Evolutionary conservation across 768 basidiomycete species (phyloP), one percentile per base, ranked within the genome.

Genomic region (Rhizopogon vulgaris): DNA sequence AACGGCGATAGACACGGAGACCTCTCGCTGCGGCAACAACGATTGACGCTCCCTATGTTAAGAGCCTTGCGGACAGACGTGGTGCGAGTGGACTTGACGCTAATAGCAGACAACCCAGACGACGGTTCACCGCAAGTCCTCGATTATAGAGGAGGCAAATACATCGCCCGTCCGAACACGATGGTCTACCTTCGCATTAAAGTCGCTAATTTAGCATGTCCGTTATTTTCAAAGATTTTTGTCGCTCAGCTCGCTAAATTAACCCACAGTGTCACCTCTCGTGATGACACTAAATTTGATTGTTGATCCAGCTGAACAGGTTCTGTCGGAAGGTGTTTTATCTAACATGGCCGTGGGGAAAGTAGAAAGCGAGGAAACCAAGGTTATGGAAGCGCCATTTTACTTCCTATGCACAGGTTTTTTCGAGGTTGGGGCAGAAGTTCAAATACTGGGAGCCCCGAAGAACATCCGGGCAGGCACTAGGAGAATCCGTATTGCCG

Each of bases 11-110:
- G 95, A 17, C 72, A 74, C 3, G 95, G 95, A 4, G 78, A 82
- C 52, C 70, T 98, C 34, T 86, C 84, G 7, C 72, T 98, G 30
- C 77, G 94, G 51, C 77, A 80, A 41, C 89, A 94, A 55, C 73
- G 84, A 14, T 77, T 98, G 71, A 84, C 90, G 3, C 62, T 80
- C 43, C 80, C 79, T 0, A 93, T 96, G 87, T 71, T 96, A 14
- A 83, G 90, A 48, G 78, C 80, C 22, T 68, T 96, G 38, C 84
- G 84, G 25, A 78, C 79, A 34, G 85, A 93, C 58, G 73, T 78
- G 6, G 79, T 84, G 10, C 74, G 73, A 6, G 72, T 95, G 25
- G 66, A 76, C 4, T 61, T 95, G 56, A 73, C 73, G 0, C 66
- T 92, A 38, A 60, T 65, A 5, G 60, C 57, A 25, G 70, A 72